Percentiles rank a stretch among this genome's conserved stretches.
These are phyloP conservation scores for Puccinia hordei DNA, from an alignment of 1,284 basidiomycete species.

Conservation along the genomic window DNA sequence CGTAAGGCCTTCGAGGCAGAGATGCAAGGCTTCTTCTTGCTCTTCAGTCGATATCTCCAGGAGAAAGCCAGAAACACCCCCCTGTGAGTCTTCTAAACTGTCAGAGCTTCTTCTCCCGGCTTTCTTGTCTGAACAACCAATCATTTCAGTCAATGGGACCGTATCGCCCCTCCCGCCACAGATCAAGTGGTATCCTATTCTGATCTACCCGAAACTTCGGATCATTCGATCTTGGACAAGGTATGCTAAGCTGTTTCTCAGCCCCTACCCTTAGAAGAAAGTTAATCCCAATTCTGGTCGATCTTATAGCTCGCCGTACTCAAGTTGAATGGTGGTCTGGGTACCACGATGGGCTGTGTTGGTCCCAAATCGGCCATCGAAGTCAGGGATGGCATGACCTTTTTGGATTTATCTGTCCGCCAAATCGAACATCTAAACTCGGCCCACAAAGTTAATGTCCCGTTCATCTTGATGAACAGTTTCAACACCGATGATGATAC, in stretches of 20 bases:
- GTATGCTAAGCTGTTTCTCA: background rate
- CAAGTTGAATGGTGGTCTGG: conserved; percentile 99
- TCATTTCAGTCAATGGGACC: conserved; percentile 83
- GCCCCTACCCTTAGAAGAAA: background rate
- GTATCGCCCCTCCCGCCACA: conserved; percentile 87
- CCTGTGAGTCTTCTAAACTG: background rate
- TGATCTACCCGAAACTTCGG: conserved; percentile 67
- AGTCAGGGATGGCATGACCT: conserved; percentile 97
- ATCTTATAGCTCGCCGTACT: conserved; percentile 78
- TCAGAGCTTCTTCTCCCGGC: background rate
- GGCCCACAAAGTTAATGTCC: conserved; percentile 73
- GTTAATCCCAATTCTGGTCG: conserved; percentile 31
- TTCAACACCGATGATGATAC: conserved; percentile 84
- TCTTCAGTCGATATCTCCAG: conserved; percentile 95
- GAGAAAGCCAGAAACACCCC: conserved; percentile 70
- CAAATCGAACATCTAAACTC: conserved; percentile 84
- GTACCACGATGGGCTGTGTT: conserved; percentile 88
- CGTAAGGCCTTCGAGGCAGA: conserved; percentile 88
- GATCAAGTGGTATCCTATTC: conserved; percentile 91
- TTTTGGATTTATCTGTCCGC: conserved; percentile 93
- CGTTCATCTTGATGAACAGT: conserved; percentile 98
- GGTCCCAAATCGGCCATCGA: conserved; percentile 84
- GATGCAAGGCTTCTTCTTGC: conserved; percentile 98
- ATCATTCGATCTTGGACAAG: conserved; percentile 78
- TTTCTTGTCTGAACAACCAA: conserved; percentile 26